Conservation (phyloP, 306 rosid species). For the Cucumis sativus region DNA sequence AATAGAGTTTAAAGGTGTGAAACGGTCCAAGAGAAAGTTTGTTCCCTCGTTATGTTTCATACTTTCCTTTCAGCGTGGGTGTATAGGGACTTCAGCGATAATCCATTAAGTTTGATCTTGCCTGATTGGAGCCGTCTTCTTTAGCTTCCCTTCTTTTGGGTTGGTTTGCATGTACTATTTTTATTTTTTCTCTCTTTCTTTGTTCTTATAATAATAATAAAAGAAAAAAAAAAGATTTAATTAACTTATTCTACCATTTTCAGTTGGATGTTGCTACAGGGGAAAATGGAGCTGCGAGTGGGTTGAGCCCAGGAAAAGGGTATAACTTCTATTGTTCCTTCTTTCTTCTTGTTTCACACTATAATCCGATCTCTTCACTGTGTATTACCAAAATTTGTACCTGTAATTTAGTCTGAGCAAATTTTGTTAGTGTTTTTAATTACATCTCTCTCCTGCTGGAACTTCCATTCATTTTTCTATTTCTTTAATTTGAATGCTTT, state of each 20-base stretch:
- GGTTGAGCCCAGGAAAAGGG: constrained; percentile 92
- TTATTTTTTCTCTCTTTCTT: not conserved
- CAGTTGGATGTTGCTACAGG: constrained; percentile 86
- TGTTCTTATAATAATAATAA: not conserved
- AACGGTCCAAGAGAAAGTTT: not conserved
- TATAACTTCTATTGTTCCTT: constrained; percentile 9
- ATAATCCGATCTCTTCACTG: not conserved
- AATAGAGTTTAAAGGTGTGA: not conserved
- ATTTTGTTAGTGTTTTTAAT: not conserved
- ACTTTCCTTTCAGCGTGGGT: not conserved
- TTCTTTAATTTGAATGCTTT: not conserved
- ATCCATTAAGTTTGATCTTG: not conserved
- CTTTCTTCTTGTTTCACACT: not conserved
- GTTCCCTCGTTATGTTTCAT: not conserved
- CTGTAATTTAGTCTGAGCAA: not conserved
- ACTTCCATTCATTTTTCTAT: not conserved
- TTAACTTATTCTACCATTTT: constrained; percentile 9
- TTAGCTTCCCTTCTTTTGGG: not conserved
- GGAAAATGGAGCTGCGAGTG: constrained; percentile 64
- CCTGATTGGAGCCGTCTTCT: not conserved
- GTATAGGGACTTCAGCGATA: not conserved
- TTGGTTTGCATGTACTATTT: not conserved
- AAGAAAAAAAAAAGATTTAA: not conserved
- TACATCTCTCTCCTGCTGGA: not conserved
- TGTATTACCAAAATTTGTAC: not conserved